A percentile compares a stretch with the other conserved stretches of the same genome.
Evolutionary conservation across 257 asterid species (phyloP).

Genomic region (Salvia splendens): DNA sequence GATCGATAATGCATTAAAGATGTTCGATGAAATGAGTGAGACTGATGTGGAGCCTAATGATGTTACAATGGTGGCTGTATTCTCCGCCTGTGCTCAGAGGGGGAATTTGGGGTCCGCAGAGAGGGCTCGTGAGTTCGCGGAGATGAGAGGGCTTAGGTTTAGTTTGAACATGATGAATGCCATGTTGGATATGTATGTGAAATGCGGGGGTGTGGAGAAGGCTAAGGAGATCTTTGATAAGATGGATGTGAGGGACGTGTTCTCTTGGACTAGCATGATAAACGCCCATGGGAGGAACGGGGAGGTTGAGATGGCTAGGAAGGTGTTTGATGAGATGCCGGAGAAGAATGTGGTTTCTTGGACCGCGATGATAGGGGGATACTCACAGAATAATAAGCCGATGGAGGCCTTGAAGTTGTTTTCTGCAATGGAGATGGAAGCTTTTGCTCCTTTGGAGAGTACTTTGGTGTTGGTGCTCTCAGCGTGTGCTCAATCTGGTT

Average conservation of each 20-base stretch:
- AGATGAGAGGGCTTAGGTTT: conserved; percentile 40
- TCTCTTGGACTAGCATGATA: conserved; percentile 83
- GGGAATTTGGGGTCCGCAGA: conserved; percentile 59
- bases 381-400: conserved; percentile 68
- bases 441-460: conserved; percentile 60
- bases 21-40: conserved; percentile 63
- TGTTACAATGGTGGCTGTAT: conserved; percentile 67
- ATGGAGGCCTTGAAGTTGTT: conserved; percentile 63
- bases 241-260: conserved; percentile 67
- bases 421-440: conserved; percentile 55
- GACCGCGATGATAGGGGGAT: conserved; percentile 77
- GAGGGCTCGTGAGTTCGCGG: conserved; percentile 46
- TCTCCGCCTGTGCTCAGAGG: conserved; percentile 68
- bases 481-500: conserved; percentile 74
- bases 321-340: conserved; percentile 67
- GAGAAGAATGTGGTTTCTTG: conserved; percentile 69
- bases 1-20: conserved; percentile 65
- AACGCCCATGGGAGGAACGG: conserved; percentile 63
- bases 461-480: conserved; percentile 72
- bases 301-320: conserved; percentile 60
- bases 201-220: conserved; percentile 59
- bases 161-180: conserved; percentile 64
- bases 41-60: conserved; percentile 63
- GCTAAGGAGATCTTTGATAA: conserved; percentile 54
- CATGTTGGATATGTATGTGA: conserved; percentile 72